A percentile compares a stretch with the other conserved stretches of the same genome.
These are phyloP conservation scores for Trametes cingulata DNA, from an alignment of 768 basidiomycete species.

Conservation along the genomic window DNA sequence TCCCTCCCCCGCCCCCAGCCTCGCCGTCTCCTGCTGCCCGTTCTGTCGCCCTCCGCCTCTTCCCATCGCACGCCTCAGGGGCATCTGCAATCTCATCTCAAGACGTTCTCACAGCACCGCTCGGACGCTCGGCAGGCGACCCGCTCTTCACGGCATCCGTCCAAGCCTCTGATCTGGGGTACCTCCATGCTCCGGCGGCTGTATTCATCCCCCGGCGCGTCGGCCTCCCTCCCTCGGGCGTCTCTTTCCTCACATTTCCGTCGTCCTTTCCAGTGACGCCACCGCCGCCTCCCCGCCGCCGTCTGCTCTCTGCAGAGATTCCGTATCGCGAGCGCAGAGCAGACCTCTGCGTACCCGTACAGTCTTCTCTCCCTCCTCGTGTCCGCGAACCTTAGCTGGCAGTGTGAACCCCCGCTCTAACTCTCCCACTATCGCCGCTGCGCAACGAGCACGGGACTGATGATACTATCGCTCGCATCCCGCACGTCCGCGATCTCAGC, in stretches of 20 bases:
- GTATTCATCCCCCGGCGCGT: conserved; percentile 2
- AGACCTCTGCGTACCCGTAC: neutral
- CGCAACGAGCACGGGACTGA: neutral
- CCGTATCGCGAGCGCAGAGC: no score
- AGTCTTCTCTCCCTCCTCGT: neutral
- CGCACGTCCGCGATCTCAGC: neutral
- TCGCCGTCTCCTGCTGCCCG: neutral
- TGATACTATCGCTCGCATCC: neutral
- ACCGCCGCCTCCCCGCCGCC: neutral
- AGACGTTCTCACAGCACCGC: neutral
- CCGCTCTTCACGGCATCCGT: conserved; percentile 2
- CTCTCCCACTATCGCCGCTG: neutral
- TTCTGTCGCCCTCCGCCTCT: neutral
- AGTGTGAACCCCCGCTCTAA: neutral
- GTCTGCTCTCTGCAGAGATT: neutral
- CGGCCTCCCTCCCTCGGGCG: neutral
- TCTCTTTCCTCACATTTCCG: neutral
- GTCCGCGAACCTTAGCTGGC: neutral
- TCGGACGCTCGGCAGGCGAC: neutral
- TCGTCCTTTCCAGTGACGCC: neutral
- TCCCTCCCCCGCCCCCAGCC: conserved; percentile 6
- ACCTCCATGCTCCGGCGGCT: conserved; percentile 14
- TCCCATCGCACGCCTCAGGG: neutral
- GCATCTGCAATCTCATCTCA: no score
- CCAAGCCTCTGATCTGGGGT: conserved; percentile 18